Base-by-base conservation (phyloP, 192 early-diverging fungal species). In the Glomus cerebriforme region DNA sequence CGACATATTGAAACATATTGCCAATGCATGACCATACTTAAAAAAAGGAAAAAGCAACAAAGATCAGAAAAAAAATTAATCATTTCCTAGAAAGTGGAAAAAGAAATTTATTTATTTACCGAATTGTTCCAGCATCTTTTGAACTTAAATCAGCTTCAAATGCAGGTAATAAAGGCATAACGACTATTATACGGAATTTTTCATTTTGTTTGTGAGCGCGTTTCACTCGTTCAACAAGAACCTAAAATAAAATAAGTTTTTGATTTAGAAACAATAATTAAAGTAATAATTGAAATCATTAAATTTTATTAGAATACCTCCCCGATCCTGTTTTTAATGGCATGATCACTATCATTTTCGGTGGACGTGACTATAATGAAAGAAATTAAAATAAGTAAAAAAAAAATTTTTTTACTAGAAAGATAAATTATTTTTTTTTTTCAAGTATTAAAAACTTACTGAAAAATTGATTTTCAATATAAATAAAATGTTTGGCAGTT, bases 391-490 rank as follows among this genome's bases (percentile, higher is more conserved):
- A 31, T 27, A 10, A 43, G 12, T 27, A 43, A 34, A 2, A 29
- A 27, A 70, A 3, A 59, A 31, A 9, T 43, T 43, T 1, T 0
- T 39, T 70, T 45, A 31, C 29, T 19, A n/a, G 4, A 15, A 7
- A 7, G 2, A n/a, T 35, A 10, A 31, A 32, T 12, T n/a, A 43
- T 37, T 10, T 15, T 12, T 59, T 22, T 37, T 43, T 43, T 12
- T 17, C 26, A 3, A 65, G 17, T 17, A 29, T 19, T 8, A 22
- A 24, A 69, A 26, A 79, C 81, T 86, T 84, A 88, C 93, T 91
- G 80, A 96, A 96, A 85, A 96, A 96, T 80, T 96, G 95, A 81
- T 96, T 95, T 79, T 96, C 95, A 77, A 96, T 96, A 81, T 96
- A 95, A 39, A 96, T 83, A 85, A 92, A 95, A 75, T 95, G 93